These are phyloP conservation scores for Colletotrichum phormii DNA, from an alignment of 2,329 filamentous ascomycete genomes.

Conservation along the genomic window DNA sequence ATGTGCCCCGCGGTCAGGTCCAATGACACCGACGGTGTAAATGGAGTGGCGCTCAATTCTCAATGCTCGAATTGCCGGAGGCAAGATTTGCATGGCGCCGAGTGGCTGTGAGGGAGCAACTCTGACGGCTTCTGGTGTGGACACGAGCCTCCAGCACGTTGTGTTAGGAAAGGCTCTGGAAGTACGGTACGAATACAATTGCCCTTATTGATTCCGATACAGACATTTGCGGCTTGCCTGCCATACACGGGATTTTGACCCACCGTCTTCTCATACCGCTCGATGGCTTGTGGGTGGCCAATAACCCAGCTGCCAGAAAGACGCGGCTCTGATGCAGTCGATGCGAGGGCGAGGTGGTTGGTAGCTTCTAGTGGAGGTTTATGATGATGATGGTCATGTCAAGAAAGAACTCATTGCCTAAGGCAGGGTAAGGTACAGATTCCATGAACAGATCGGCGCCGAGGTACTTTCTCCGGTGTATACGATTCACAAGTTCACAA, in stretches of 20 bases:
- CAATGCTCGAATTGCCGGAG: conserved; percentile 9
- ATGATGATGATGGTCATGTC: neutral
- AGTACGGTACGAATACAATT: neutral
- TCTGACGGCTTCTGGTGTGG: conserved; percentile 10
- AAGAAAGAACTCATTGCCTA: neutral
- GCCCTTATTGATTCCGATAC: neutral
- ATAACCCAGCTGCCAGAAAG: neutral
- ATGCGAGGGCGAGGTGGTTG: neutral
- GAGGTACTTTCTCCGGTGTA: neutral
- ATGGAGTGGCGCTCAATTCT: conserved; percentile 20
- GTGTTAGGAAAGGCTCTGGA: neutral
- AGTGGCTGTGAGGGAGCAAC: conserved; percentile 25
- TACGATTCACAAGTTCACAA: too few relatives aligned
- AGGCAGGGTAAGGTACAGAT: neutral
- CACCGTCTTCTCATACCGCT: neutral
- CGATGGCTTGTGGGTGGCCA: neutral
- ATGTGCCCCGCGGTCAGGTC: neutral
- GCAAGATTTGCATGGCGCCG: conserved; percentile 17
- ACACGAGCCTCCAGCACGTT: conserved; percentile 20
- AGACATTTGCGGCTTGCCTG: neutral
- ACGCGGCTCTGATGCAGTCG: neutral
- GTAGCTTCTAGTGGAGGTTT: neutral
- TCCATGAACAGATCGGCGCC: neutral
- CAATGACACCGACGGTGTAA: neutral
- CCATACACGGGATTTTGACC: neutral